Evolutionary conservation across 2,329 filamentous ascomycete species (phyloP).

Genomic region (Botrytis aclada): DNA sequence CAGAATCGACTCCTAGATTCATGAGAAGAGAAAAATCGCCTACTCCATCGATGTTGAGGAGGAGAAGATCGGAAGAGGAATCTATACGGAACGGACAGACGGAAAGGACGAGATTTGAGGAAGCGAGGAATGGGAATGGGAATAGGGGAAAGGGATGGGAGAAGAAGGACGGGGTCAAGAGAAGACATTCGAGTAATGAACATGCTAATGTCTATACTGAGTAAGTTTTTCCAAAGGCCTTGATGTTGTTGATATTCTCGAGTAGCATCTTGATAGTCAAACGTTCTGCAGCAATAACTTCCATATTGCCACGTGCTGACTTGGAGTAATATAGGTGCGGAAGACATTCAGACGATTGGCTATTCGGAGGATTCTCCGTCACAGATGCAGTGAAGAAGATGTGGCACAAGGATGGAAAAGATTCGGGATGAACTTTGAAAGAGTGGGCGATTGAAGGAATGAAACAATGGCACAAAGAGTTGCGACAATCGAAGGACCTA

Average conservation of each 20-base stretch:
- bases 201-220: slow-evolving; percentile 23
- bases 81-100: not conserved
- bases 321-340: slow-evolving; percentile 11
- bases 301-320: not conserved
- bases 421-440: slow-evolving; percentile 5
- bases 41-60: slow-evolving; percentile 9
- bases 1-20: not conserved
- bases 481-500: not conserved
- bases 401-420: slow-evolving; percentile 20
- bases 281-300: not conserved
- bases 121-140: not conserved
- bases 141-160: slow-evolving; percentile 1
- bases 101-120: not conserved
- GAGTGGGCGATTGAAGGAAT: not conserved
- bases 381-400: slow-evolving; percentile 19
- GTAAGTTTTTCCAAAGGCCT: not conserved
- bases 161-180: slow-evolving; percentile 10
- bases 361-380: slow-evolving; percentile 22
- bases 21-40: slow-evolving; percentile 4
- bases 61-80: not conserved
- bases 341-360: slow-evolving; percentile 23
- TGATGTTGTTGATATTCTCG: not conserved
- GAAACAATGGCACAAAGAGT: not conserved
- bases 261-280: not conserved
- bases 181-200: slow-evolving; percentile 12